Percentiles rank a stretch among this genome's conserved stretches.
phyloP scores from a whole-genome alignment of 1,284 basidiomycete species.

The Moesziomyces aphidis region DNA sequence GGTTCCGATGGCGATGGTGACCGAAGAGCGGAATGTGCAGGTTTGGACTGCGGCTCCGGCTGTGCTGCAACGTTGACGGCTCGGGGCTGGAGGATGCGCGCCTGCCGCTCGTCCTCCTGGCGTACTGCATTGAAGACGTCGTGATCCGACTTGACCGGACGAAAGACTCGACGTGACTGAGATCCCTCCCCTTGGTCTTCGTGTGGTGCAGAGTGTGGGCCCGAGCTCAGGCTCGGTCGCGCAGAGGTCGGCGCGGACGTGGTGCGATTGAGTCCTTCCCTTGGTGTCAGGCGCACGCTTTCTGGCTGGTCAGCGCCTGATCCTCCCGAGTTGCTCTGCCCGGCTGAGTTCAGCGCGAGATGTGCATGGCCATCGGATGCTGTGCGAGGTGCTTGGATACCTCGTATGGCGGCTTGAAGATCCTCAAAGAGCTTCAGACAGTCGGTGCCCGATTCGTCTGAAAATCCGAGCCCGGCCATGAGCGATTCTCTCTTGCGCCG shows the following conservation, averaged over 20 bases:
- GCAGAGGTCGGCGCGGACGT: conserved; percentile 26
- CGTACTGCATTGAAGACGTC: conserved; percentile 26
- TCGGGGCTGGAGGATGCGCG: conserved; percentile 13
- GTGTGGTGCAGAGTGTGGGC: background rate
- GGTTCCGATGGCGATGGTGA: no score
- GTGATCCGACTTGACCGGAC: conserved; percentile 39
- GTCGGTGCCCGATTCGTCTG: conserved; percentile 23
- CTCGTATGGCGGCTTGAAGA: conserved; percentile 39
- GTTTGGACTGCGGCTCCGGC: background rate
- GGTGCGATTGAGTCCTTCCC: conserved; percentile 35
- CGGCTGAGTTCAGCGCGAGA: background rate
- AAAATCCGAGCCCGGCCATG: conserved; percentile 37
- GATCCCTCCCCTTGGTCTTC: conserved; percentile 1
- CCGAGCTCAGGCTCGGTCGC: background rate
- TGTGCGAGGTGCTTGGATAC: conserved; percentile 20
- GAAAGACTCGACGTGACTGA: conserved; percentile 15
- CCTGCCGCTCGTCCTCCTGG: background rate
- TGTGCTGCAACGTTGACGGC: conserved; percentile 10
- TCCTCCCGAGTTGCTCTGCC: background rate
- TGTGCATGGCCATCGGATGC: conserved; percentile 9
- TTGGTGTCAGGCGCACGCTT: conserved; percentile 11
- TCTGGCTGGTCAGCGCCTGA: background rate
- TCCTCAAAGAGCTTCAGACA: conserved; percentile 45
- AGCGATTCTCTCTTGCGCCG: conserved; percentile 43
- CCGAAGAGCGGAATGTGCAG: no score